Evolutionary conservation across 2,329 filamentous ascomycete genomes (phyloP).

Genomic region (Nemania serpens): DNA sequence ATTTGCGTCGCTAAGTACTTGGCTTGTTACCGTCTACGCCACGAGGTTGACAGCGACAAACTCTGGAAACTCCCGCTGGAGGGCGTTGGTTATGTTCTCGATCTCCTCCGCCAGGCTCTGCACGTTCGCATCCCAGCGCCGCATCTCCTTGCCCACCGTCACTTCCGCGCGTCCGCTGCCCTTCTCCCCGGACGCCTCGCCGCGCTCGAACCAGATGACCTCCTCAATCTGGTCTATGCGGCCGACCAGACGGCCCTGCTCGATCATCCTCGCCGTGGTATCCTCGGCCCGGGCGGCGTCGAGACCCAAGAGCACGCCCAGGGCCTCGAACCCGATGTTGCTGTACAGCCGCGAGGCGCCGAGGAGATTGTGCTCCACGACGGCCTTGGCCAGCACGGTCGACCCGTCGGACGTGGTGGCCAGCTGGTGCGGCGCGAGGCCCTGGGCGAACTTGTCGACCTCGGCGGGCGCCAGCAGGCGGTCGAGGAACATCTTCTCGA

Average conservation of each 20-base stretch:
- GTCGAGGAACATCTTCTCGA: conserved; percentile 98
- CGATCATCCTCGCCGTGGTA: conserved; percentile 93
- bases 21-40: conserved; percentile 30
- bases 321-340: conserved; percentile 75
- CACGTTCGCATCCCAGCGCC: conserved; percentile 88
- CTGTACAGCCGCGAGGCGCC: conserved; percentile 79
- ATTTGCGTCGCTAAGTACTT: neutral
- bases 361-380: conserved; percentile 94
- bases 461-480: conserved; percentile 80
- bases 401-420: conserved; percentile 88
- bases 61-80: conserved; percentile 79
- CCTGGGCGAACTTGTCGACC: conserved; percentile 81
- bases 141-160: conserved; percentile 70
- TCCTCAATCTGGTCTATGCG: conserved; percentile 93
- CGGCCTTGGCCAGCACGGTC: conserved; percentile 89
- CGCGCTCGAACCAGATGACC: conserved; percentile 82
- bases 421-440: conserved; percentile 84
- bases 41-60: conserved; percentile 61
- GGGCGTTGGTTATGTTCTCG: conserved; percentile 79
- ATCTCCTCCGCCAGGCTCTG: conserved; percentile 86
- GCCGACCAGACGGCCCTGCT: conserved; percentile 85
- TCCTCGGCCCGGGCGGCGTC: conserved; percentile 82
- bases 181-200: conserved; percentile 71
- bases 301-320: conserved; percentile 78
- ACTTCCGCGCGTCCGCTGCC: conserved; percentile 69